A percentile compares a stretch with the other conserved stretches of the same genome.
These are phyloP conservation scores for Aphanomyces euteiches DNA, from an alignment of 352 stramenopile species.

Conservation along the genomic window DNA sequence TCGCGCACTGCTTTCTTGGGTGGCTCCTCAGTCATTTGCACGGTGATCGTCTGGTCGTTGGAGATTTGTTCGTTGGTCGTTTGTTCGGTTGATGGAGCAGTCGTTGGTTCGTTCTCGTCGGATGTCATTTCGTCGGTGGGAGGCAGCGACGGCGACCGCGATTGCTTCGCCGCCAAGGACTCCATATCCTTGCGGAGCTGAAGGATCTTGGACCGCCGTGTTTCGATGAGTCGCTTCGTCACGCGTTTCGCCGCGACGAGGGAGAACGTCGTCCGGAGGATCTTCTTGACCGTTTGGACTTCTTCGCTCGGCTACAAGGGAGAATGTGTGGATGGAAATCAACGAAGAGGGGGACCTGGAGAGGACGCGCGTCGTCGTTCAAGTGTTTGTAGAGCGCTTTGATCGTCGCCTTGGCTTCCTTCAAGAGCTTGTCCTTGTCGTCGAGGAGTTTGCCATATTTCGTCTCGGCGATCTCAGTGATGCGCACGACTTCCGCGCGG, in stretches of 20 bases:
- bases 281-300: neutral
- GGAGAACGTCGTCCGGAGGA: slow-evolving; percentile 9
- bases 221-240: neutral
- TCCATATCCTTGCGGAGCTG: neutral
- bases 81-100: neutral
- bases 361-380: neutral
- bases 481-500: neutral
- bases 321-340: no score
- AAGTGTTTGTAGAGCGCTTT: slow-evolving; percentile 21
- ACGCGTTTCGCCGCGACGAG: slow-evolving; percentile 14
- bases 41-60: no score
- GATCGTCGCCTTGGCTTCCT: slow-evolving; percentile 5
- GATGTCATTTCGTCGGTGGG: neutral
- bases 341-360: no score
- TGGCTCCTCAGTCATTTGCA: no score
- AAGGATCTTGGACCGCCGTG: neutral
- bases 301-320: neutral
- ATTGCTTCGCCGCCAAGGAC: neutral
- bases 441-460: slow-evolving; percentile 24
- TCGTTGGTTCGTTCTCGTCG: slow-evolving; percentile 3
- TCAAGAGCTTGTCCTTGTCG: slow-evolving; percentile 19
- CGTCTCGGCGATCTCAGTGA: neutral
- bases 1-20: no score
- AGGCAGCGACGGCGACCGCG: neutral
- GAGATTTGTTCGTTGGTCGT: neutral